A percentile compares a stretch with the other conserved stretches of the same genome.
phyloP scores from a whole-genome alignment of 164 flowering plant genomes.

The Pachysandra terminalis region DNA sequence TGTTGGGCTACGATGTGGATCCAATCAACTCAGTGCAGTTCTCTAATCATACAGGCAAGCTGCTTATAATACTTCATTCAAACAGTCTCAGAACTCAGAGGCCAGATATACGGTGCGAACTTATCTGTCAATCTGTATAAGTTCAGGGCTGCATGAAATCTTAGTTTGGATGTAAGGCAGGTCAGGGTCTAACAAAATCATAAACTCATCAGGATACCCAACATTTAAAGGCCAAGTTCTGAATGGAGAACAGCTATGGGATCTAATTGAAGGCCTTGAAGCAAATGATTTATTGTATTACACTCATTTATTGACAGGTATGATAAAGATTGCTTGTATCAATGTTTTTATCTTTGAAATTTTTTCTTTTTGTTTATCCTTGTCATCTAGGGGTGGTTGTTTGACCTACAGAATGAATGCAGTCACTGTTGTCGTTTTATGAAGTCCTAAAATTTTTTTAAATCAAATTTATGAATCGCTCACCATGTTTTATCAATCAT shows the following conservation, averaged over 20 bases:
- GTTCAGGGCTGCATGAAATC: slow-evolving; percentile 34
- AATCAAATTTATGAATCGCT: too few relatives aligned
- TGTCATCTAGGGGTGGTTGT: too few relatives aligned
- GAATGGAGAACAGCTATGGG: slow-evolving; percentile 90
- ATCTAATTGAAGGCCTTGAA: slow-evolving; percentile 87
- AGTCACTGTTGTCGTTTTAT: too few relatives aligned
- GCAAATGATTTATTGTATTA: slow-evolving; percentile 79
- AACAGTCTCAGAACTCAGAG: slow-evolving; percentile 39
- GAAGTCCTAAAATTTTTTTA: too few relatives aligned
- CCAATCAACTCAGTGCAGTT: slow-evolving; percentile 98
- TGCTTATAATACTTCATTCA: slow-evolving; percentile 48
- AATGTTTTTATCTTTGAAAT: neutral
- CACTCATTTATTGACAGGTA: slow-evolving; percentile 96
- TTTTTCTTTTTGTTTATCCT: too few relatives aligned
- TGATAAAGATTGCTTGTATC: neutral
- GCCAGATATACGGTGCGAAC: slow-evolving; percentile 47
- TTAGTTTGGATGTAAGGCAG: slow-evolving; percentile 15
- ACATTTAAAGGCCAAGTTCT: slow-evolving; percentile 96
- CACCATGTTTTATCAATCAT: too few relatives aligned
- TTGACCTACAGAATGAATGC: too few relatives aligned
- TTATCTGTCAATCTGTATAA: slow-evolving; percentile 29
- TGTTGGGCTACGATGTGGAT: slow-evolving; percentile 96
- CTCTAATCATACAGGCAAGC: slow-evolving; percentile 99
- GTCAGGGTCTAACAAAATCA: slow-evolving; percentile 21
- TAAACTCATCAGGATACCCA: slow-evolving; percentile 77